Base-by-base conservation (phyloP, 176 grass and related monocot genomes). In the Juncus inflexus region DNA sequence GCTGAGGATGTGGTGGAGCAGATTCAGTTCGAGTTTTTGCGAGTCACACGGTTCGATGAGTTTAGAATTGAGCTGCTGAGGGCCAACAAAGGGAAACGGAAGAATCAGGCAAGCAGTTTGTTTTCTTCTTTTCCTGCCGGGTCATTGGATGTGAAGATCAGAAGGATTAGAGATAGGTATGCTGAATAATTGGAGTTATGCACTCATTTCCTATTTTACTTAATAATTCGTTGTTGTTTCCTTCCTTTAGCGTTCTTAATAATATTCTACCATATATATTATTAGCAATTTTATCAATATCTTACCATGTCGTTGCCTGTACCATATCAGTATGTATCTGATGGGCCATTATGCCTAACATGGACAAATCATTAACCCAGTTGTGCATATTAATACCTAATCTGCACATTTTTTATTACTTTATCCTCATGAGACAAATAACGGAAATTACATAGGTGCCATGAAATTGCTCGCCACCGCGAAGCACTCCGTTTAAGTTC, bases 381-480 rank as follows among this genome's bases (percentile, higher is more conserved):
- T 28, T 28, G 19, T 28, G 19, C 19, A 28, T 28, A 28, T 28
- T 28, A 28, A 28, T 28, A 28, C 19, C 1, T 28, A 28, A 28
- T 28, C 19, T 28, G 19, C 19, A 28, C 19, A 28, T 28, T 28
- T 28, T 28, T 28, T 28, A 28, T 28, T 28, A 28, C 19, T 42
- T 1, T 14, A 12, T 64, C 6, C 38, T 64, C 11, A 35, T 66
- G 6, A 9, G 6, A 35, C 15, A 47, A 66, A 66, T 36, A 40
- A 60, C 43, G 9, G 6, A 5, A 47, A 47, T 6, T 47, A 9
- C 43, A 47, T 47, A 72, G 76, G 66, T 79, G 71, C 14, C 66
- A 54, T 3, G 66, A 79, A 5, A 53, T 79, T 40, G 12, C 76
- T 12, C 62, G 58, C 0, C 66, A 79, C 56, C 67, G 76, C 66